Percentiles rank a stretch among this genome's conserved stretches.
These are phyloP conservation scores for Cornus suecica DNA, from an alignment of 148 eudicot species.

Conservation along the genomic window DNA sequence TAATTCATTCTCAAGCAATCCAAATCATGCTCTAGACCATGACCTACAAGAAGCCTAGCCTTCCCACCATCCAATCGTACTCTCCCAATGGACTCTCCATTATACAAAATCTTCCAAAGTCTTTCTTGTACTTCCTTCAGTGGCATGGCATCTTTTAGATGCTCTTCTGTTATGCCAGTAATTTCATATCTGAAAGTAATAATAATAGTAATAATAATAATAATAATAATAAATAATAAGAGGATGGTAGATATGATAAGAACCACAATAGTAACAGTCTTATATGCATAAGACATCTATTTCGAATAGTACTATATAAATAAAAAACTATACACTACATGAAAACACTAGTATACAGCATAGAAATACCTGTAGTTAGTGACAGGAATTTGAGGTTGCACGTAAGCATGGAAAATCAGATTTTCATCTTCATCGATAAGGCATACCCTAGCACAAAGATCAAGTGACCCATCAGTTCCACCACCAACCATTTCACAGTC, in stretches of 20 bases:
- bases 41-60: conserved; percentile 78
- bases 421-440: conserved; percentile 71
- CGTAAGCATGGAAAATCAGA: conserved; percentile 65
- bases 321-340: no score
- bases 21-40: conserved; percentile 58
- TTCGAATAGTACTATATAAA: background rate
- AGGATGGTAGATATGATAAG: background rate
- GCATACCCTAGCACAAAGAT: conserved; percentile 76
- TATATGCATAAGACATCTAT: background rate
- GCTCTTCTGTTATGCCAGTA: conserved; percentile 65
- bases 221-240: background rate
- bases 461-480: conserved; percentile 75
- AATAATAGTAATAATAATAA: no score
- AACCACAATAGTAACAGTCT: background rate
- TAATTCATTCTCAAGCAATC: conserved; percentile 56
- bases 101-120: conserved; percentile 49
- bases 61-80: conserved; percentile 58
- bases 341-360: background rate
- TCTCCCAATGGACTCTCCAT: conserved; percentile 66
- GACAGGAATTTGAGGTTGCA: conserved; percentile 61
- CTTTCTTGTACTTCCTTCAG: conserved; percentile 59
- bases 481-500: conserved; percentile 93
- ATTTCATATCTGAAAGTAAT: conserved; percentile 48
- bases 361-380: conserved; percentile 63
- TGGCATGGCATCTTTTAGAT: conserved; percentile 67